phyloP scores from a whole-genome alignment of 1,139 yeast species.

The Yamadazyma atlantica region DNA sequence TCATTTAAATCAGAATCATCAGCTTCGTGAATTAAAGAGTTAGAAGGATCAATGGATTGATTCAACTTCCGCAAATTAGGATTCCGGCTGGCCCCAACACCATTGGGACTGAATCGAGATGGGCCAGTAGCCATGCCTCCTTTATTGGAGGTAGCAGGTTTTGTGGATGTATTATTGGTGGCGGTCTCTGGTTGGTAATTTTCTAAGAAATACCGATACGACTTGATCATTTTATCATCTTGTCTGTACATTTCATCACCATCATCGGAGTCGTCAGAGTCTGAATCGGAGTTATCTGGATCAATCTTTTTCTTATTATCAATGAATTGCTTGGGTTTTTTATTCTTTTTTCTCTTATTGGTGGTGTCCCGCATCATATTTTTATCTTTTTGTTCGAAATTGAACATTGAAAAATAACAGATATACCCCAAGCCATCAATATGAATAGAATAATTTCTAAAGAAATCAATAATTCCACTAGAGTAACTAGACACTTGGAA shows the following conservation, averaged over 20 bases:
- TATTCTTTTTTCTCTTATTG: slow-evolving; percentile 21
- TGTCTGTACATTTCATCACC: slow-evolving; percentile 36
- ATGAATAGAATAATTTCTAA: slow-evolving; percentile 83
- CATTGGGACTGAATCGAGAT: not conserved
- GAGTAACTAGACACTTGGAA: slow-evolving; percentile 71
- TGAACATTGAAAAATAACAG: slow-evolving; percentile 91
- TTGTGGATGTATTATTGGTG: not conserved
- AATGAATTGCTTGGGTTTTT: slow-evolving; percentile 8
- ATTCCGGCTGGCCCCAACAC: not conserved
- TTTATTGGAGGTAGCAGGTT: not conserved
- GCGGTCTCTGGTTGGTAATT: slow-evolving; percentile 50
- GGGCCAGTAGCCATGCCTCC: not conserved
- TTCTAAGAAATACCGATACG: slow-evolving; percentile 83
- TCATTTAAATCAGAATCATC: slow-evolving; percentile 25
- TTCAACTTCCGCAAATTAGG: slow-evolving; percentile 8
- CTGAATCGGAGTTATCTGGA: slow-evolving; percentile 23
- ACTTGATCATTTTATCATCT: slow-evolving; percentile 89
- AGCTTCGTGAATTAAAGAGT: slow-evolving; percentile 20
- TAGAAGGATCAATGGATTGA: slow-evolving; percentile 9
- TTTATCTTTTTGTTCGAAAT: slow-evolving; percentile 61
- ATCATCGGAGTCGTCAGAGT: slow-evolving; percentile 38
- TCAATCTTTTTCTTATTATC: not conserved
- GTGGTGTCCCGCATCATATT: slow-evolving; percentile 44
- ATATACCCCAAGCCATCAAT: slow-evolving; percentile 95
- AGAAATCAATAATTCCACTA: slow-evolving; percentile 81